These are phyloP conservation scores for Malus fusca DNA, from an alignment of 306 rosid species.

Conservation along the genomic window DNA sequence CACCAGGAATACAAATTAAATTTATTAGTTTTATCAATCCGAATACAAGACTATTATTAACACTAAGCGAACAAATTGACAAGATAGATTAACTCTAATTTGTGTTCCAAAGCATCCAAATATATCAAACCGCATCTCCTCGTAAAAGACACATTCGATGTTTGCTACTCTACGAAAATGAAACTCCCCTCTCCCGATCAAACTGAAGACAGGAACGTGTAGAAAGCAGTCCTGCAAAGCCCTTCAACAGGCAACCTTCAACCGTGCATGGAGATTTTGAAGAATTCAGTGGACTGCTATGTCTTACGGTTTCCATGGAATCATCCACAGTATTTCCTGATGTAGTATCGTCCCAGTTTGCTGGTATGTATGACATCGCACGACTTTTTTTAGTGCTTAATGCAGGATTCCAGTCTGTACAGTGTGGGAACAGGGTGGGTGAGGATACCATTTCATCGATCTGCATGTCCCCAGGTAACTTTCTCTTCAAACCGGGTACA, in stretches of 20 bases:
- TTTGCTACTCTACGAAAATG: constrained; percentile 26
- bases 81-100: not conserved
- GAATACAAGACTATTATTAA: not conserved
- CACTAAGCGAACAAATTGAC: not conserved
- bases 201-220: constrained; percentile 42
- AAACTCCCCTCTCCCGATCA: constrained; percentile 51
- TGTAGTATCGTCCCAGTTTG: constrained; percentile 24
- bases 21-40: not conserved
- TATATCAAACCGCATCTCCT: not conserved
- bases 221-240: constrained; percentile 78
- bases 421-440: constrained; percentile 4
- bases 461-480: constrained; percentile 36
- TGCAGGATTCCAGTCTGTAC: constrained; percentile 24
- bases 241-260: constrained; percentile 81
- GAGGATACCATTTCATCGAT: constrained; percentile 36
- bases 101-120: not conserved
- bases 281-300: constrained; percentile 46
- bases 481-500: constrained; percentile 72
- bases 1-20: not conserved
- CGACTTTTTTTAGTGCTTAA: constrained; percentile 44
- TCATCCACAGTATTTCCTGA: constrained; percentile 35
- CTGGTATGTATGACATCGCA: constrained; percentile 15
- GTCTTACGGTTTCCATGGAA: constrained; percentile 40
- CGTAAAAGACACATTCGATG: not conserved
- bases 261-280: constrained; percentile 75